Conservation (phyloP, 140 eudicot genomes). For the Ambrosia hybrid region DNA sequence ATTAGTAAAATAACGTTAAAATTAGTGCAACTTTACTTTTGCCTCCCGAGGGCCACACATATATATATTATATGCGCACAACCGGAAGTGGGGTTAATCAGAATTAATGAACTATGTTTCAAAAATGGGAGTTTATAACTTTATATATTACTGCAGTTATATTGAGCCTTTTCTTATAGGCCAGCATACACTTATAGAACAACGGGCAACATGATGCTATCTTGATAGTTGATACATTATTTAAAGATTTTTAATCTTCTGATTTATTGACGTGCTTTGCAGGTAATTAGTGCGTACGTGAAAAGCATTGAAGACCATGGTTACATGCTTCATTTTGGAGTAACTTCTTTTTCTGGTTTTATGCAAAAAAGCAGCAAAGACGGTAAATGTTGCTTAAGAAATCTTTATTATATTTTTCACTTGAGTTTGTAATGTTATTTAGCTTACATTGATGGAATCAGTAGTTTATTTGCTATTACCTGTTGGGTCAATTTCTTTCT, state of each 20-base stretch:
- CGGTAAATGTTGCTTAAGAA: constrained; percentile 35
- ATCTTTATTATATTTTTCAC: neutral
- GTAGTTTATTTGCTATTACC: too few species aligned
- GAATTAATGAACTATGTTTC: constrained; percentile 5
- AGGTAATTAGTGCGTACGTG: constrained; percentile 87
- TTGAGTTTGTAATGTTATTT: too few species aligned
- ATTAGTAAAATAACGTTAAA: too few species aligned
- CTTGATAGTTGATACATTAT: neutral
- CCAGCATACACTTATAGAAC: neutral
- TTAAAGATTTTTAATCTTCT: constrained; percentile 3
- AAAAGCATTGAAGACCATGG: constrained; percentile 99
- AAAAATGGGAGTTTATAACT: neutral
- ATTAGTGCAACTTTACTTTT: too few species aligned
- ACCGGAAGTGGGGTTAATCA: neutral
- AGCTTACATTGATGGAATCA: too few species aligned
- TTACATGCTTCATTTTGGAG: constrained; percentile 87
- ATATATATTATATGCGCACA: too few species aligned
- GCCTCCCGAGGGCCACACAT: too few species aligned
- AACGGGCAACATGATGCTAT: constrained; percentile 1
- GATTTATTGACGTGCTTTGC: constrained; percentile 21
- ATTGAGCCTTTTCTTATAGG: constrained; percentile 5
- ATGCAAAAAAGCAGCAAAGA: constrained; percentile 52
- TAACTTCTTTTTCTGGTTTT: constrained; percentile 77
- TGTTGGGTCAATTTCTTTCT: neutral
- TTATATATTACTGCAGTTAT: neutral